Evolutionary conservation across 352 stramenopile species (phyloP).

Genomic region (Globisporangium heterothallicum): DNA sequence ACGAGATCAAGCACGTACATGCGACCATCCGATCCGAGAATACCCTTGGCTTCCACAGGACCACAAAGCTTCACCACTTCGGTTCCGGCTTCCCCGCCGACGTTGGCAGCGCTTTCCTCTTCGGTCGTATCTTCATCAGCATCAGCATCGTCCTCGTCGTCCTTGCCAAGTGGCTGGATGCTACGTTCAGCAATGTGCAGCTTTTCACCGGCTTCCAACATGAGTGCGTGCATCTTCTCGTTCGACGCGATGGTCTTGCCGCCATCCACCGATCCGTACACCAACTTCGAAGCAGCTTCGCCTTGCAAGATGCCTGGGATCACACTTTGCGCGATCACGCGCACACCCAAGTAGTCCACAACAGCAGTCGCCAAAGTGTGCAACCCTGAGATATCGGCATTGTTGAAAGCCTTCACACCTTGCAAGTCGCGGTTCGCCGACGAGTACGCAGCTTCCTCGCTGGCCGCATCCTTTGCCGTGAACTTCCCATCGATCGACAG

Average conservation of each 20-base stretch:
- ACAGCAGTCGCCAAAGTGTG: constrained; percentile 94
- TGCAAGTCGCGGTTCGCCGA: constrained; percentile 87
- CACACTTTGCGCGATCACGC: constrained; percentile 94
- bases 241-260: constrained; percentile 88
- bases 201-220: constrained; percentile 76
- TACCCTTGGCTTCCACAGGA: constrained; percentile 94
- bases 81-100: constrained; percentile 47
- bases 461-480: constrained; percentile 52
- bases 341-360: constrained; percentile 93
- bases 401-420: constrained; percentile 89
- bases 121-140: background rate
- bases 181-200: constrained; percentile 87
- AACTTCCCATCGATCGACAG: constrained; percentile 82
- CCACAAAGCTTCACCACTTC: constrained; percentile 77
- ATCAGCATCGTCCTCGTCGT: constrained; percentile 31
- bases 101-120: constrained; percentile 18
- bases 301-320: constrained; percentile 94
- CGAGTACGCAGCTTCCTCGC: constrained; percentile 81
- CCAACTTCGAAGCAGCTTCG: constrained; percentile 91
- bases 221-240: constrained; percentile 90
- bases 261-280: constrained; percentile 94
- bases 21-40: constrained; percentile 89
- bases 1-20: constrained; percentile 95
- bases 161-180: constrained; percentile 74
- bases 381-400: constrained; percentile 85